Evolutionary conservation across 495 filamentous ascomycete species (phyloP).

Genomic region (Penicillium diatomitis): DNA sequence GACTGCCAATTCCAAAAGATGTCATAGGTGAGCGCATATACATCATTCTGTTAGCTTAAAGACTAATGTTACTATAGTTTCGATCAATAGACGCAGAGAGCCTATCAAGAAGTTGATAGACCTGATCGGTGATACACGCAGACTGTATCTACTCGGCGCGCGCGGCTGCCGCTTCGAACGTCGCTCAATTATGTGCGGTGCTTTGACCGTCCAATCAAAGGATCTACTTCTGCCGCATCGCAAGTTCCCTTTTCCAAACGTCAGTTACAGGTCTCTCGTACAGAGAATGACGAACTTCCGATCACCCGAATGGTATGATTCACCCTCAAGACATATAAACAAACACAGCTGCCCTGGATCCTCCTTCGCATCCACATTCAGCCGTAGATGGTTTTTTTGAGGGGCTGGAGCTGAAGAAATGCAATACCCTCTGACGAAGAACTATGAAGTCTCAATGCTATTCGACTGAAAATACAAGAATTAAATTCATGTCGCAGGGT

Average conservation of each 20-base stretch:
- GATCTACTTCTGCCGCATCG: slow-evolving; percentile 11
- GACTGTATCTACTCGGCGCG: slow-evolving; percentile 7
- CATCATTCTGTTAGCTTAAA: background rate
- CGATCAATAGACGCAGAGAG: background rate
- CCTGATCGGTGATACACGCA: slow-evolving; percentile 4
- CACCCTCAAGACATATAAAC: background rate
- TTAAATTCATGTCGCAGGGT: no score
- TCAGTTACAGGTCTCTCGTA: background rate
- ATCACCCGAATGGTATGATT: background rate
- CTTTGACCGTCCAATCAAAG: slow-evolving; percentile 16
- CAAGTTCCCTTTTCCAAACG: background rate
- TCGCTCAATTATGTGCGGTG: slow-evolving; percentile 22
- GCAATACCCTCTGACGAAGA: background rate
- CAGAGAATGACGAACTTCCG: background rate
- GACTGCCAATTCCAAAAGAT: slow-evolving; percentile 20
- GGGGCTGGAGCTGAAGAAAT: background rate
- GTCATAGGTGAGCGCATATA: slow-evolving; percentile 16
- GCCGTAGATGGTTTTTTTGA: background rate
- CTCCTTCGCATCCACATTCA: background rate
- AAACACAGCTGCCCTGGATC: background rate
- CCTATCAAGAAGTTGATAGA: background rate
- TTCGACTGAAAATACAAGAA: no score
- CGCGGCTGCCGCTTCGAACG: slow-evolving; percentile 19
- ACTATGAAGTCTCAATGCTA: no score
- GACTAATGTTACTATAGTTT: background rate